Evolutionary conservation across 2,329 filamentous ascomycete genomes (phyloP).

Genomic region (Ophiostoma fasciatum): DNA sequence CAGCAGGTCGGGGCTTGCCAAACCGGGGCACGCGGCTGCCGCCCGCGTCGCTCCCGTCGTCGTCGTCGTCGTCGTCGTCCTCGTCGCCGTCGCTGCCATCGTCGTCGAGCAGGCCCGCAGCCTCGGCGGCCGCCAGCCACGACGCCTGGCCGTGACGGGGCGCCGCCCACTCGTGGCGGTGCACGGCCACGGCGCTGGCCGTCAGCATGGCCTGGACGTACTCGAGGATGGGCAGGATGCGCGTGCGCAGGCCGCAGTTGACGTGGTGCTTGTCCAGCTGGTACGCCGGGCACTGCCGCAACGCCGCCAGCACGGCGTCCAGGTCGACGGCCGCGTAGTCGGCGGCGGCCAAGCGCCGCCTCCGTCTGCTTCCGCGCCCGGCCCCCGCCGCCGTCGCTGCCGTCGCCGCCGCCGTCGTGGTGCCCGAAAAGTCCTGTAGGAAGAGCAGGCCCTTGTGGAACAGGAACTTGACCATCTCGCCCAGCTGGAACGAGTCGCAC

Average conservation of each 20-base stretch:
- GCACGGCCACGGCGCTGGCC: slow-evolving; percentile 28
- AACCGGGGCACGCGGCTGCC: not conserved
- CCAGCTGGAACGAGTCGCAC: slow-evolving; percentile 66
- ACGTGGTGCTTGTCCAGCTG: slow-evolving; percentile 60
- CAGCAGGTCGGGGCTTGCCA: slow-evolving; percentile 5
- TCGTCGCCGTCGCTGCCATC: slow-evolving; percentile 5
- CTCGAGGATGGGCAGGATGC: slow-evolving; percentile 51
- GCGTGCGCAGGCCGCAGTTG: slow-evolving; percentile 55
- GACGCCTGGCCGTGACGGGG: slow-evolving; percentile 15
- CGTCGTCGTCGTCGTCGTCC: slow-evolving; percentile 9
- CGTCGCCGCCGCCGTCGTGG: slow-evolving; percentile 18
- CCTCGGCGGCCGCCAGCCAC: slow-evolving; percentile 9
- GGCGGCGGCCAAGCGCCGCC: not conserved
- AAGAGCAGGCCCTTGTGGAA: slow-evolving; percentile 44
- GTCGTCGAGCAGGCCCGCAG: slow-evolving; percentile 5
- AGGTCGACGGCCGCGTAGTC: slow-evolving; percentile 33
- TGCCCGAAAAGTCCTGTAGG: slow-evolving; percentile 35
- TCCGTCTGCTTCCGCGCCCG: too few species aligned
- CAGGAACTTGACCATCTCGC: slow-evolving; percentile 63
- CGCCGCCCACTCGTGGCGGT: slow-evolving; percentile 31
- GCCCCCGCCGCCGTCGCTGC: too few species aligned
- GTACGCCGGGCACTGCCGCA: slow-evolving; percentile 55
- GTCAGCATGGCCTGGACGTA: slow-evolving; percentile 44
- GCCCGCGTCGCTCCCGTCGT: slow-evolving; percentile 5
- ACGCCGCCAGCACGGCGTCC: slow-evolving; percentile 39